Conservation (phyloP, 108 stramenopile genomes). For the Cyclotella atomus region DNA sequence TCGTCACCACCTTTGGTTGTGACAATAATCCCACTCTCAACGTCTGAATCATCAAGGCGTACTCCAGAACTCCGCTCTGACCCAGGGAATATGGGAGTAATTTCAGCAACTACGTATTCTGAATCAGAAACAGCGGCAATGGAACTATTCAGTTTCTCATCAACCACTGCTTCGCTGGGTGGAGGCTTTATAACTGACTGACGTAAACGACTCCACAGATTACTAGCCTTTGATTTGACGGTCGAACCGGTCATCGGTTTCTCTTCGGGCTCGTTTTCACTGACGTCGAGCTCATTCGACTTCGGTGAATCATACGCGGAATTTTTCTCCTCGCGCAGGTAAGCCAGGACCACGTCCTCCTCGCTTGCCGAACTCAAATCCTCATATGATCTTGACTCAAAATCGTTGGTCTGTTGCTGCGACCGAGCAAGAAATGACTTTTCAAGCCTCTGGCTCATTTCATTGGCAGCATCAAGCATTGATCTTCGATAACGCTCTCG, state of each 20-base stretch:
- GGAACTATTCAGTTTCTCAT: not conserved
- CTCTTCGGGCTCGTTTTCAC: no score
- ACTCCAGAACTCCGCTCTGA: not conserved
- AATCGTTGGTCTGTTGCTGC: not conserved
- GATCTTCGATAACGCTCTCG: not conserved
- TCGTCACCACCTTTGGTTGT: not conserved
- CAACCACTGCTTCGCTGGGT: not conserved
- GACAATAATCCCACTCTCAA: not conserved
- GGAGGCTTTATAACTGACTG: not conserved
- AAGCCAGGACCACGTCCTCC: slow-evolving; percentile 10
- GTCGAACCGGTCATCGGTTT: no score
- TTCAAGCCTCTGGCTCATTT: slow-evolving; percentile 25
- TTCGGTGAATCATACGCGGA: no score
- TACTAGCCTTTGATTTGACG: no score
- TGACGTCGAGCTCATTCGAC: no score
- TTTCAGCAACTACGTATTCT: not conserved
- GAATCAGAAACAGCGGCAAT: not conserved
- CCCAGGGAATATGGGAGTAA: not conserved
- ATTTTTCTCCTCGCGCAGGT: not conserved
- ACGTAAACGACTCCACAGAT: no score
- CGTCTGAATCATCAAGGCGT: not conserved
- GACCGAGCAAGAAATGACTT: slow-evolving; percentile 19
- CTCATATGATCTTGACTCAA: slow-evolving; percentile 10
- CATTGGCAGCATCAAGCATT: slow-evolving; percentile 14
- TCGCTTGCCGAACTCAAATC: slow-evolving; percentile 11